Evolutionary conservation across 768 basidiomycete species (phyloP).

Genomic region (Serendipita vermifera): DNA sequence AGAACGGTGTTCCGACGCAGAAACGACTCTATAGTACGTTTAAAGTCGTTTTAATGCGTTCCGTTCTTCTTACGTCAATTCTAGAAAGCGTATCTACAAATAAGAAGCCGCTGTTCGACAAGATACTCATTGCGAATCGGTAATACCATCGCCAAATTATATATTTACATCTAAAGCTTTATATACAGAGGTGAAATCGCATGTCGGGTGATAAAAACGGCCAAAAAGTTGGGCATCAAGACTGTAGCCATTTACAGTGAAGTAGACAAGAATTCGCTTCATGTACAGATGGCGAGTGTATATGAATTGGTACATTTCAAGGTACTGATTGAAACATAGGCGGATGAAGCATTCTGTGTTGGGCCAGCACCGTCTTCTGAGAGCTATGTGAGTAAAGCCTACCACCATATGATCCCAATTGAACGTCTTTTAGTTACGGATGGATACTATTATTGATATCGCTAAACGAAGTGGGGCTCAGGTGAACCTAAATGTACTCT

Average conservation of each 20-base stretch:
- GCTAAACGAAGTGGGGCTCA: constrained; percentile 75
- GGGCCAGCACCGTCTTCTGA: constrained; percentile 82
- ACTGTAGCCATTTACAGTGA: constrained; percentile 90
- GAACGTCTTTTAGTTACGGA: constrained; percentile 43
- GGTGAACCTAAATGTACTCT: constrained; percentile 30
- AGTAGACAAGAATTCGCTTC: constrained; percentile 65
- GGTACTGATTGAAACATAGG: constrained; percentile 25
- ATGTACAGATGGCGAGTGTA: constrained; percentile 56
- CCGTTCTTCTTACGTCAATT: neutral
- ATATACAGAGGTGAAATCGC: constrained; percentile 78
- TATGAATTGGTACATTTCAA: neutral
- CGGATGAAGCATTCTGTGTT: constrained; percentile 85
- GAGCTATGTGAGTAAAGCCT: constrained; percentile 60
- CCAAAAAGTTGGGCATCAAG: constrained; percentile 73
- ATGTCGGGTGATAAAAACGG: constrained; percentile 86
- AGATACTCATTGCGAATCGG: constrained; percentile 89
- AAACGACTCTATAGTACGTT: neutral
- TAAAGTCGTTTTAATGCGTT: neutral
- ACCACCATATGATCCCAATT: neutral
- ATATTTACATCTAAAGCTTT: neutral
- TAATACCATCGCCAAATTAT: constrained; percentile 19
- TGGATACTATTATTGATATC: constrained; percentile 79
- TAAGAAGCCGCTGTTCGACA: constrained; percentile 44
- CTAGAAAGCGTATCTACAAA: neutral
- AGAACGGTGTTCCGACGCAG: too few species aligned